Evolutionary conservation across 192 early-diverging fungal species (phyloP), one percentile per base, ranked within the genome.

Genomic region (Mortierella antarctica): DNA sequence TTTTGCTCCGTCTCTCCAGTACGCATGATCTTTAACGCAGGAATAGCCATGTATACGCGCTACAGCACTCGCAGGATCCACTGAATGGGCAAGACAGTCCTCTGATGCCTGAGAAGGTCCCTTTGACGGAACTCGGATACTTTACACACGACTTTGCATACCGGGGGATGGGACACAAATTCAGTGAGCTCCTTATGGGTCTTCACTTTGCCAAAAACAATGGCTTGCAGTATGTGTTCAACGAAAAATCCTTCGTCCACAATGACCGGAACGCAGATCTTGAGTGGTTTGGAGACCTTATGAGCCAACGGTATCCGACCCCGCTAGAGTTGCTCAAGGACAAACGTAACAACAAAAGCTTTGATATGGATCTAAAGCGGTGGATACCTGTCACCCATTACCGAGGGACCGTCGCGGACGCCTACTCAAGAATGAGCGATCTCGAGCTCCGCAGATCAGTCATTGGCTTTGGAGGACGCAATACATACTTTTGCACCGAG

Each of bases 21-120:
- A 1, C 3, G 31, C 31, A 31, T 31, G 92, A 92, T 52, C 76
- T 98, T 20, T 90, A 90, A 64, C 98, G 97, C 84, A 82, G 98
- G 46, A 96, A 95, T 14, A 95, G 94, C 53, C 87, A 98, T 50
- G 94, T 97, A 61, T 89, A 84, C 31, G 94, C 98, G 17, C 97
- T 96, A 14, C 89, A 88, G 62, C 82, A 97, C 45, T 86, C 92
- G 3, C 87, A 86, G 73, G 88, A 94, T 59, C 92, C 96, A 58
- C 1, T 31, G 31, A 31, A 31, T 31, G 31, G 1, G 31, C 31
- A 31, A 31, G 31, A 31, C 62, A 20, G 13, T 1, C 62, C 62
- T 63, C 62, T 39, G 13, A 20, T 12, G 17, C 17, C 48, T 48
- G 12, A 51, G n/a, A 63, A 63, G 39, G 62, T 51, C 8, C 48